A percentile compares a stretch with the other conserved stretches of the same genome.
Conservation (phyloP, 2,329 filamentous ascomycete genomes). For the Clarireedia monteithiana region DNA sequence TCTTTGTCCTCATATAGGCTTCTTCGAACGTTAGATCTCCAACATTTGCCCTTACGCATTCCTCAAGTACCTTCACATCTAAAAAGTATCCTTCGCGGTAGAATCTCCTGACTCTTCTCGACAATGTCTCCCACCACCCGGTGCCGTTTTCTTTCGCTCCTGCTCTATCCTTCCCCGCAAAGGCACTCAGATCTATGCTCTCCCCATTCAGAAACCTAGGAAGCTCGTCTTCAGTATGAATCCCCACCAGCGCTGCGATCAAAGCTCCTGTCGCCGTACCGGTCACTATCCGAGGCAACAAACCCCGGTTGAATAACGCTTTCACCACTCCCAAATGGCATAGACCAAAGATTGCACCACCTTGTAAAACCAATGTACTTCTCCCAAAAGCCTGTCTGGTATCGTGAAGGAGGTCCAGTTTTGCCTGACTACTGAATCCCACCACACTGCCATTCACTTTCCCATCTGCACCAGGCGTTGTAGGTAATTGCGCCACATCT, state of each 20-base stretch:
- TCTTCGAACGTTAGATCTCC: slow-evolving; percentile 91
- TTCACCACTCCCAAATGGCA: slow-evolving; percentile 89
- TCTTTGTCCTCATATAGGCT: slow-evolving; percentile 76
- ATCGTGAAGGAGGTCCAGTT: slow-evolving; percentile 80
- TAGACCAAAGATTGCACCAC: slow-evolving; percentile 83
- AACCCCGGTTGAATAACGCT: slow-evolving; percentile 69
- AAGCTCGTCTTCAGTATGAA: slow-evolving; percentile 81
- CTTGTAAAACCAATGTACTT: slow-evolving; percentile 78
- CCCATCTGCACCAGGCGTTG: slow-evolving; percentile 37
- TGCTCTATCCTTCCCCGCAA: slow-evolving; percentile 39
- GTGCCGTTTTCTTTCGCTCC: slow-evolving; percentile 27
- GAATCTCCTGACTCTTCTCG: slow-evolving; percentile 61
- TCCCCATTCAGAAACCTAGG: slow-evolving; percentile 68
- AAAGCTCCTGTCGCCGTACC: slow-evolving; percentile 86
- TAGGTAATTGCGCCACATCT: slow-evolving; percentile 63
- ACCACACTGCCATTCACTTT: slow-evolving; percentile 31
- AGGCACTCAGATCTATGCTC: slow-evolving; percentile 75
- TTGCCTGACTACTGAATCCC: slow-evolving; percentile 41
- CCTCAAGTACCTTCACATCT: slow-evolving; percentile 72
- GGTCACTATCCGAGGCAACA: slow-evolving; percentile 84
- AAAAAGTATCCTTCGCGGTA: slow-evolving; percentile 73
- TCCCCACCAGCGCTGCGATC: slow-evolving; percentile 80
- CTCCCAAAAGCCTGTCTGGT: slow-evolving; percentile 82
- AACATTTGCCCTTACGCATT: slow-evolving; percentile 77
- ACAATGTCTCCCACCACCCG: slow-evolving; percentile 47